A percentile compares a stretch with the other conserved stretches of the same genome.
phyloP scores from a whole-genome alignment of 2,329 filamentous ascomycete genomes.

The Fusarium sp. region DNA sequence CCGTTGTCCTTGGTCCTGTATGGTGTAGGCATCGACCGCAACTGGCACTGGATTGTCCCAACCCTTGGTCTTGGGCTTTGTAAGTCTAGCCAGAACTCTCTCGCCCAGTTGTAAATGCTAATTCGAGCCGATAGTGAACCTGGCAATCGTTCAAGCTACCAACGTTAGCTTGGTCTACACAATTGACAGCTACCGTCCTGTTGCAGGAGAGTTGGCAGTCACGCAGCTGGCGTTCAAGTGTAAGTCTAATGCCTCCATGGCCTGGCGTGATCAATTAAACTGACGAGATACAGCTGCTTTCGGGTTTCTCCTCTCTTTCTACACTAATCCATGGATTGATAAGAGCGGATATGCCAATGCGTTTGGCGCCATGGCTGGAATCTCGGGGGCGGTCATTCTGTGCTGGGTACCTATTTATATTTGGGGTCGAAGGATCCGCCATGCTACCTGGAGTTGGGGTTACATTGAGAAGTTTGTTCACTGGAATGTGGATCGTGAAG shows the following conservation, averaged over 20 bases:
- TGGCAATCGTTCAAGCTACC: slow-evolving; percentile 64
- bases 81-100: rapidly evolving
- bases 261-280: rapidly evolving
- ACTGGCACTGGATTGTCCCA: slow-evolving; percentile 63
- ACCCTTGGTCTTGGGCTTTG: slow-evolving; percentile 62
- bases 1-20: slow-evolving; percentile 57
- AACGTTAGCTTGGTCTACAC: slow-evolving; percentile 66
- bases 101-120: neutral
- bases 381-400: neutral
- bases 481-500: neutral
- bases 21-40: slow-evolving; percentile 57
- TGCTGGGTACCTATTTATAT: neutral
- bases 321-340: slow-evolving; percentile 67
- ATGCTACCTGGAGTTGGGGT: neutral
- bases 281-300: slow-evolving; percentile 53
- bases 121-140: slow-evolving; percentile 50
- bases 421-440: neutral
- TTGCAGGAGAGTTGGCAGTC: slow-evolving; percentile 64
- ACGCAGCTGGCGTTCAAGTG: slow-evolving; percentile 65
- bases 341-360: slow-evolving; percentile 59
- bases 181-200: slow-evolving; percentile 65
- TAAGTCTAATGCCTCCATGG: slow-evolving; percentile 38
- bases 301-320: slow-evolving; percentile 67
- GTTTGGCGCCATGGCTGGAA: slow-evolving; percentile 64
- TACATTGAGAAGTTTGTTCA: neutral